Percentiles rank a stretch among this genome's conserved stretches.
Evolutionary conservation across 1,284 basidiomycete species (phyloP).

Genomic region (Rhodotorula sp.): DNA sequence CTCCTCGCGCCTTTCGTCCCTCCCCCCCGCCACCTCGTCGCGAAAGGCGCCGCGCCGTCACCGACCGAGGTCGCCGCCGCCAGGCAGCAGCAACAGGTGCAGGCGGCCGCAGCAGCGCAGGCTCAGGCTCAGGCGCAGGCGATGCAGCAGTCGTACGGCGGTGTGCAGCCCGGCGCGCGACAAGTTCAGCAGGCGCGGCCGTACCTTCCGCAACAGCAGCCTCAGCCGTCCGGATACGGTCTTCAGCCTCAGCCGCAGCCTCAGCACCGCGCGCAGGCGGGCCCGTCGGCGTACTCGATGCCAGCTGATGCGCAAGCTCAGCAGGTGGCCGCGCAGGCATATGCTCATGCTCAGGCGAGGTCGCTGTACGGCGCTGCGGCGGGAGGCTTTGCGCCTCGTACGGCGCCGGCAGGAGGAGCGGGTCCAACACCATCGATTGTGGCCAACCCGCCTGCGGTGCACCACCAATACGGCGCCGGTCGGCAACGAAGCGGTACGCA

Average conservation of each 20-base stretch:
- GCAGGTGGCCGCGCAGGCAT: slow-evolving; percentile 3
- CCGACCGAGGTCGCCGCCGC: slow-evolving; percentile 5
- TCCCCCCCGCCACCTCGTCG: slow-evolving; percentile 31
- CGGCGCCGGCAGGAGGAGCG: not conserved
- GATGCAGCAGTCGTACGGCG: slow-evolving; percentile 2
- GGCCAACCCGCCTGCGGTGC: slow-evolving; percentile 40
- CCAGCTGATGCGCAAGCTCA: slow-evolving; percentile 71
- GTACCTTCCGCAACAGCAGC: not conserved
- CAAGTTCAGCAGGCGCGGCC: not conserved
- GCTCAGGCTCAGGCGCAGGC: slow-evolving; percentile 32
- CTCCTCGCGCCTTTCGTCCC: slow-evolving; percentile 48
- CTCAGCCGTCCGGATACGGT: no score
- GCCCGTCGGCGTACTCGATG: slow-evolving; percentile 15
- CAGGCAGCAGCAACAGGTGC: slow-evolving; percentile 71
- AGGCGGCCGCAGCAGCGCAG: slow-evolving; percentile 19
- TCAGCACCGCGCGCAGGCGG: not conserved
- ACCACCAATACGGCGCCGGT: slow-evolving; percentile 52
- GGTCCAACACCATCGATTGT: slow-evolving; percentile 14
- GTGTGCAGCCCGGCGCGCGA: no score
- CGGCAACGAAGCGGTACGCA: slow-evolving; percentile 75
- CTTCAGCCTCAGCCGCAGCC: not conserved
- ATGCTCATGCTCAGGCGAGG: slow-evolving; percentile 20
- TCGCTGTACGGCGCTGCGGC: slow-evolving; percentile 24
- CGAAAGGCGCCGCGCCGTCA: slow-evolving; percentile 4
- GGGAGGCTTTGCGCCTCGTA: slow-evolving; percentile 9